Evolutionary conservation across 1,284 basidiomycete genomes (phyloP).

Genomic region (Trichosporon asahii): DNA sequence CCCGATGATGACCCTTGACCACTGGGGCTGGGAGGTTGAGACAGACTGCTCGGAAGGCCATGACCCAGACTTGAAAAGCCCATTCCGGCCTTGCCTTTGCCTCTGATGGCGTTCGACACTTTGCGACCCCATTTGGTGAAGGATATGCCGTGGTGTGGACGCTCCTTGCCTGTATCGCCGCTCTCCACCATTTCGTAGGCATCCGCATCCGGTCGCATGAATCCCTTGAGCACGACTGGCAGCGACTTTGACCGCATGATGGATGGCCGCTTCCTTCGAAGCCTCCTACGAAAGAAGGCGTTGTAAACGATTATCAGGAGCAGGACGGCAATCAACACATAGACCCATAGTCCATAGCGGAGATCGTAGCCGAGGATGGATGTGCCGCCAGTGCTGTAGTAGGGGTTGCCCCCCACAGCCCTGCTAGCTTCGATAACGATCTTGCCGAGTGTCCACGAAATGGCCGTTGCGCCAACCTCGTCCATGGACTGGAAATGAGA

Average conservation of each 20-base stretch:
- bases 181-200: constrained; percentile 11
- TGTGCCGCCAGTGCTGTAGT: not conserved
- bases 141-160: not conserved
- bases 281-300: not conserved
- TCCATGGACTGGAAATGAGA: constrained; percentile 79
- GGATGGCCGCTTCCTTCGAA: not conserved
- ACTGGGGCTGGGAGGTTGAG: constrained; percentile 15
- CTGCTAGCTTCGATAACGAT: constrained; percentile 96
- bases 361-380: constrained; percentile 5
- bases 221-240: not conserved
- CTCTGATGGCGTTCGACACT: not conserved
- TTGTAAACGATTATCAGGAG: constrained; percentile 22
- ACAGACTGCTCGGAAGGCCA: constrained; percentile 7
- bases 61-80: constrained; percentile 10
- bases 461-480: constrained; percentile 83
- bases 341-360: constrained; percentile 33
- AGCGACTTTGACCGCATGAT: not conserved
- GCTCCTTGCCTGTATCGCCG: not conserved
- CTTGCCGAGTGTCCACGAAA: constrained; percentile 97
- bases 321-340: constrained; percentile 31
- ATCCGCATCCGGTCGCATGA: constrained; percentile 8
- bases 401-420: constrained; percentile 46
- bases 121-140: not conserved
- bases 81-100: not conserved
- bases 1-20: not conserved